Evolutionary conservation across 2,329 filamentous ascomycete genomes (phyloP), one percentile per base, ranked within the genome.

Genomic region (Xylariaceae sp.): DNA sequence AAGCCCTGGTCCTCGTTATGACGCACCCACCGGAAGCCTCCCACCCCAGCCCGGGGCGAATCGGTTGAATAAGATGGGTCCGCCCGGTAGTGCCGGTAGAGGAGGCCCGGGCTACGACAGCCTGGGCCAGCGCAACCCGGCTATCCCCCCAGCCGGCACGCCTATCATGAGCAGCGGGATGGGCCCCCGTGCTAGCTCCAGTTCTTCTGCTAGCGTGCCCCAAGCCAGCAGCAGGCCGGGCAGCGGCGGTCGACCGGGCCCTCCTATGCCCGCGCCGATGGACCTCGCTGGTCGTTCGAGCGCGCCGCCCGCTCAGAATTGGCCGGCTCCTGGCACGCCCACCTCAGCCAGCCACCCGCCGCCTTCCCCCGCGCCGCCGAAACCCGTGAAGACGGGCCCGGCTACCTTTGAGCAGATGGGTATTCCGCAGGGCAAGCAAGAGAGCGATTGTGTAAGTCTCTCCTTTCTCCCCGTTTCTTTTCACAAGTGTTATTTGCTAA

Each of bases 321-420:
- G 63, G 26, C 64, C 67, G 15, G 67, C 66, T 51, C 65, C 68
- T 5, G 62, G 64, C 49, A 57, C 63, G 6, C 62, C 61, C 19
- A 51, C 63, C 63, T 55, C 65, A 4, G 63, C 1, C 32, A 10
- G 29, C 6, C 32, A 12, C 39, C 40, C 5, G 19, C n/a, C 18
- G 7, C 21, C 18, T 19, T 61, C 51, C 61, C 63, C 70, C 41
- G 70, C 72, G n/a, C 69, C 71, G 7, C 63, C 69, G 15, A 71
- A 74, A 6, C 65, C 72, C 59, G 60, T 75, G 2, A 72, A 74
- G 15, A 47, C 89, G 67, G 94, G 92, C 10, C 92, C 94, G 1
- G 89, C 94, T 64, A 97, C 94, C 0, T 99, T 99, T 70, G 92
- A 96, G 68, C 92, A 95, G 68, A 99, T 99, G 94, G 94, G 94